phyloP scores from a whole-genome alignment of 179 eudicot genomes.

The Vitellaria paradoxa region DNA sequence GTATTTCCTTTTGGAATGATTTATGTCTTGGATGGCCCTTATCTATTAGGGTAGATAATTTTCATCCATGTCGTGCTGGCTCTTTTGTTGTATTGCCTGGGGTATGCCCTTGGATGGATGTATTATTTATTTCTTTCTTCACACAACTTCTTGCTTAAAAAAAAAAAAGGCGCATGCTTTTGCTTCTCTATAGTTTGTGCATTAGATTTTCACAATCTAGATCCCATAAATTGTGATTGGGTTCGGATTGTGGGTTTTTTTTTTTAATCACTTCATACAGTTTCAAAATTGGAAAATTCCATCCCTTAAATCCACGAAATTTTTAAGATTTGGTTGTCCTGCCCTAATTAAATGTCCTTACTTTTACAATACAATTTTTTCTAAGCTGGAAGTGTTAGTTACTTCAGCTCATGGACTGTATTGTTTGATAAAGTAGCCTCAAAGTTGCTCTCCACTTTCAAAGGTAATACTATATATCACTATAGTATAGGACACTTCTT shows the following conservation, averaged over 20 bases:
- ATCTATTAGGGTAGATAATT: too few species aligned
- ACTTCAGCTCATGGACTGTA: not conserved
- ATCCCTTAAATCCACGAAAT: not conserved
- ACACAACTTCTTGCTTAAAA: too few species aligned
- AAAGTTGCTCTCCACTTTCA: conserved; percentile 4
- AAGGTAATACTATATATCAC: not conserved
- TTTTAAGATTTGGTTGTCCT: not conserved
- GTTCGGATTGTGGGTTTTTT: too few species aligned
- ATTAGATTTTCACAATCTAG: too few species aligned
- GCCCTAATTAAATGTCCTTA: not conserved
- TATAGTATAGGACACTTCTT: not conserved
- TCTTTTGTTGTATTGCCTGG: too few species aligned
- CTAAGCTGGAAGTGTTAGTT: not conserved
- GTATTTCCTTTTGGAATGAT: too few species aligned
- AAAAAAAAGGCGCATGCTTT: too few species aligned
- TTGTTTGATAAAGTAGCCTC: not conserved
- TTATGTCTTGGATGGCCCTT: too few species aligned
- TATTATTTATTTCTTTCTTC: too few species aligned
- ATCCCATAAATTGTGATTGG: too few species aligned
- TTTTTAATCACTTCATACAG: not conserved
- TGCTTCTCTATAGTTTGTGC: not conserved
- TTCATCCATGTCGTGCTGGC: too few species aligned
- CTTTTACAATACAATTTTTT: not conserved
- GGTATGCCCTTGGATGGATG: too few species aligned
- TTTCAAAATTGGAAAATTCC: not conserved